Base-by-base conservation (phyloP, 2,329 filamentous ascomycete genomes). In the Fusarium denticulatum region DNA sequence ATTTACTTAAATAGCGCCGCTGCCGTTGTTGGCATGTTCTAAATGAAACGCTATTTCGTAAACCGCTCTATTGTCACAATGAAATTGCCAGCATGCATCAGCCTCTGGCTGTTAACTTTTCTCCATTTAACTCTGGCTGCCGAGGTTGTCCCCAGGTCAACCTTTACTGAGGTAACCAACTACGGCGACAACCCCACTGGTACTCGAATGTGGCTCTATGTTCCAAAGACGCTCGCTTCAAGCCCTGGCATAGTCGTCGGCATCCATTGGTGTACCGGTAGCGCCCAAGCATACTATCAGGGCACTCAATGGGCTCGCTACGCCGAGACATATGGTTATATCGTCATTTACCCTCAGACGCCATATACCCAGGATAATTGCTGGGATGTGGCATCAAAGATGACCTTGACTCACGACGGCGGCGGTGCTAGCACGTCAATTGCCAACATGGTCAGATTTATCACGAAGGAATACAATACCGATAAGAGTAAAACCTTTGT, bases 381-480 rank as follows among this genome's bases (percentile, higher is more conserved):
- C 81, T 91, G 89, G 86, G 89, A 91, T 73, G 89, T 91, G 11
- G 85, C 87, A 10, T 88, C 86, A 15, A 83, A 83, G 43, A 83
- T 82, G 39, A 82, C 86, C 0, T 81, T 89, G 12, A 86, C 84
- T 6, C 87, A 87, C 69, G 80, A 86, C 56, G 87, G 87, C 18
- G 87, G 87, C 10, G 86, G 85, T 20, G 85, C 88, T 72, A 86
- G 83, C 67, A 85, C 85, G 52, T 82, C 83, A 7, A 88, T 90
- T 55, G 86, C 84, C 42, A 87, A 86, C 76, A 89, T 89, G 88
- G 86, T 88, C 66, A 82, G 81, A 39, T 88, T 86, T 71, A 80
- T 86, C 11, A 77, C 88, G 24, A 73, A 79, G 24, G 82, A 84
- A 69, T 88, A 89, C 78, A 81, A 80, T 11, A 86, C 83, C n/a